Evolutionary conservation across 1,284 basidiomycete genomes (phyloP).

Genomic region (Puccinia coronata): DNA sequence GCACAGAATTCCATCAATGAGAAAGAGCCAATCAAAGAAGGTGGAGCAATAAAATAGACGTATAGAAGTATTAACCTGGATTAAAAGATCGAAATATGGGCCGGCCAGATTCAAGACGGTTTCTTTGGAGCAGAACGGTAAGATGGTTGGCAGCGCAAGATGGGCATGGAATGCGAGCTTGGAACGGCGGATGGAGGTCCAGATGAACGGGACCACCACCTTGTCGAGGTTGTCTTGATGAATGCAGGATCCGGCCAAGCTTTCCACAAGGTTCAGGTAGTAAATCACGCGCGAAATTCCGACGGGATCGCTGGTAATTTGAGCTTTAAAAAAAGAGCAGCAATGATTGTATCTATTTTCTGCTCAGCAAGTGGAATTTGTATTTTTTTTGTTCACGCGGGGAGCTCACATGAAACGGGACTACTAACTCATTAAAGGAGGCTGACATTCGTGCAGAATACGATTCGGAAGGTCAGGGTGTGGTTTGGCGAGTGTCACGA

Average conservation of each 20-base stretch:
- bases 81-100: not conserved
- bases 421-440: not conserved
- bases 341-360: not conserved
- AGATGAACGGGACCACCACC: not conserved
- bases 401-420: no score
- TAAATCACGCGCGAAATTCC: not conserved
- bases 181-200: not conserved
- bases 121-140: not conserved
- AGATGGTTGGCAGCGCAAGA: not conserved
- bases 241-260: not conserved
- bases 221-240: not conserved
- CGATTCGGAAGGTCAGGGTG: not conserved
- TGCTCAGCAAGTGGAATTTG: no score
- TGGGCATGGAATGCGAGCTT: not conserved
- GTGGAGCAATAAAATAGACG: no score
- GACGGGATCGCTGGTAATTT: not conserved
- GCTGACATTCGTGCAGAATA: slow-evolving; percentile 15
- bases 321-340: not conserved
- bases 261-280: slow-evolving; percentile 19
- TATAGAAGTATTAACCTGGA: not conserved
- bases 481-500: not conserved
- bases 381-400: not conserved
- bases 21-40: no score
- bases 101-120: not conserved
- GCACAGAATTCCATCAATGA: no score